A percentile compares a stretch with the other conserved stretches of the same genome.
phyloP scores from a whole-genome alignment of 1,139 yeast genomes.

The Pichia sp. region DNA sequence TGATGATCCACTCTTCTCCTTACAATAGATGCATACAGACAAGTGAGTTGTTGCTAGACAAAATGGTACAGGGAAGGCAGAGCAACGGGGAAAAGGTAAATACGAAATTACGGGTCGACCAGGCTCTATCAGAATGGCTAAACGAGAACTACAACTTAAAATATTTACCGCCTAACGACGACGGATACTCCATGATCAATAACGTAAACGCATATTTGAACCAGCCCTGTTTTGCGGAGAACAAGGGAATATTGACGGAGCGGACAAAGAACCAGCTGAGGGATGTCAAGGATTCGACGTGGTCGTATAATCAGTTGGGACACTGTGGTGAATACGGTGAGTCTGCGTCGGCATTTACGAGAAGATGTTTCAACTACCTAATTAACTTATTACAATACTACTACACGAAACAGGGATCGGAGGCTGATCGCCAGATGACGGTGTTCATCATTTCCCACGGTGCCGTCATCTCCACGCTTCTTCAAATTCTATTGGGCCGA shows the following conservation, averaged over 20 bases:
- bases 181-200: constrained; percentile 36
- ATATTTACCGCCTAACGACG: constrained; percentile 39
- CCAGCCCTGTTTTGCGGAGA: constrained; percentile 12
- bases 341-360: constrained; percentile 30
- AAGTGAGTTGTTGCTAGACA: constrained; percentile 41
- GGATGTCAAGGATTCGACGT: constrained; percentile 26
- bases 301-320: constrained; percentile 33
- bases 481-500: constrained; percentile 30
- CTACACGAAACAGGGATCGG: constrained; percentile 22
- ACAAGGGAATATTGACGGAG: constrained; percentile 3
- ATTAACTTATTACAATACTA: constrained; percentile 43
- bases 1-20: constrained; percentile 56
- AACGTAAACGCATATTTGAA: constrained; percentile 35
- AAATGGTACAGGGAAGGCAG: constrained; percentile 15
- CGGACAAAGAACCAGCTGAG: constrained; percentile 21
- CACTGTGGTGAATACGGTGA: constrained; percentile 36
- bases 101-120: constrained; percentile 34
- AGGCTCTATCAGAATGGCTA: constrained; percentile 39
- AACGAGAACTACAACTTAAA: constrained; percentile 35
- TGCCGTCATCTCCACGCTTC: constrained; percentile 32
- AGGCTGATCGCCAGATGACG: constrained; percentile 27
- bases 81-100: neutral
- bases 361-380: constrained; percentile 43
- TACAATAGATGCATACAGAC: constrained; percentile 90
- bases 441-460: constrained; percentile 33